Evolutionary conservation across 78 protist genomes (phyloP).

Genomic region (Speleostelium caveatum): DNA sequence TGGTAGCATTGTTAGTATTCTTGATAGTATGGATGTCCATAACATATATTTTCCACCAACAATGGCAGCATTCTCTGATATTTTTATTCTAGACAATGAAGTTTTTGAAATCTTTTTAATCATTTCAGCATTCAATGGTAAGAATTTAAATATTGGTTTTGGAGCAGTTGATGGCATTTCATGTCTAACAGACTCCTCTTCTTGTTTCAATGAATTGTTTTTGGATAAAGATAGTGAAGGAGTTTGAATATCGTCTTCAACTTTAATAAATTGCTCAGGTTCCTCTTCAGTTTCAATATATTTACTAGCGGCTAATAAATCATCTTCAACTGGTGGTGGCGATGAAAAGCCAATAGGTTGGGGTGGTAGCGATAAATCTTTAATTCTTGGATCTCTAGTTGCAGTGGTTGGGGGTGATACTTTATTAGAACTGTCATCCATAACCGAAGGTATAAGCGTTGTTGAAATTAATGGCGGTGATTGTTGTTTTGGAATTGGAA

Average conservation of each 20-base stretch:
- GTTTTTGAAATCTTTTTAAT: not conserved
- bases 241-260: not conserved
- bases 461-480: not conserved
- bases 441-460: not conserved
- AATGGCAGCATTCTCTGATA: conserved; percentile 21
- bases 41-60: conserved; percentile 15
- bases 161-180: not conserved
- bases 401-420: not conserved
- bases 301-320: not conserved
- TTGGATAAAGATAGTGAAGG: not conserved
- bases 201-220: not conserved
- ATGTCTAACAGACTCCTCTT: conserved; percentile 9
- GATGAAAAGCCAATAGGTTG: no score
- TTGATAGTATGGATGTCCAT: conserved; percentile 41
- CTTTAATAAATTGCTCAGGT: not conserved
- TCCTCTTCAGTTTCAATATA: not conserved
- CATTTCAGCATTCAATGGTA: not conserved
- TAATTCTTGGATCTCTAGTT: not conserved
- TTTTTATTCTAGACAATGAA: conserved; percentile 13
- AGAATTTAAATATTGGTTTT: conserved; percentile 26
- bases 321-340: not conserved
- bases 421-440: not conserved
- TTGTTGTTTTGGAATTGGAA: not conserved
- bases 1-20: conserved; percentile 19
- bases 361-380: conserved; percentile 17